These are phyloP conservation scores for Paraphaeosphaeria minitans DNA, from an alignment of 2,329 filamentous ascomycete genomes.

Conservation along the genomic window DNA sequence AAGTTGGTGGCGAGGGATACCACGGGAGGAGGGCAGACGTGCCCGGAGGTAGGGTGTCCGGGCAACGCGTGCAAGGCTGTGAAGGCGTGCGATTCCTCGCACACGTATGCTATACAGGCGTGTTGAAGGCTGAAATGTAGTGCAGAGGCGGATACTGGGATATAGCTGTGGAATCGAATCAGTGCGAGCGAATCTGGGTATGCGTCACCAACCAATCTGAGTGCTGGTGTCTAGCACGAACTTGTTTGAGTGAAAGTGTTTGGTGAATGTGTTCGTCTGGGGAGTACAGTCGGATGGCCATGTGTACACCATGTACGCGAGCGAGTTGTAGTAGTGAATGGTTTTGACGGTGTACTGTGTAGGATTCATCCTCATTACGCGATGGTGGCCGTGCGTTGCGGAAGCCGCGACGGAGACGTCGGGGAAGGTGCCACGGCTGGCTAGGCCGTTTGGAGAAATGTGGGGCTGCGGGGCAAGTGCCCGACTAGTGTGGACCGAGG, in stretches of 20 bases:
- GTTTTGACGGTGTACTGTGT: too few relatives aligned
- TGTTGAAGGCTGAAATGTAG: neutral
- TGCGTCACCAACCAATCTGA: too few relatives aligned
- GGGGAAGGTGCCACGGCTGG: neutral
- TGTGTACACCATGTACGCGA: too few relatives aligned
- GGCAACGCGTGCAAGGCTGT: neutral
- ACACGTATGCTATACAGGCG: neutral
- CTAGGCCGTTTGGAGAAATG: neutral
- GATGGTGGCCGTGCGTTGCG: neutral
- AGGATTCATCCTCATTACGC: too few relatives aligned
- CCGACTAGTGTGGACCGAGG: neutral
- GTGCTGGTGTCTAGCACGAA: too few relatives aligned
- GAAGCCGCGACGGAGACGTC: too few relatives aligned
- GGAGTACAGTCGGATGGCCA: too few relatives aligned
- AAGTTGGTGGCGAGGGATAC: neutral
- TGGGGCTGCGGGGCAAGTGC: neutral
- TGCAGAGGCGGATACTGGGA: neutral
- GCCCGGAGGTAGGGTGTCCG: neutral
- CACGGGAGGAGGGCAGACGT: neutral
- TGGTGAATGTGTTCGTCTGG: too few relatives aligned
- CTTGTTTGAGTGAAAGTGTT: too few relatives aligned
- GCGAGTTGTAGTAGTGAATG: too few relatives aligned
- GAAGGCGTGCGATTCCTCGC: neutral
- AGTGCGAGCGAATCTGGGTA: neutral
- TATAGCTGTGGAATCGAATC: neutral